Evolutionary conservation across 768 basidiomycete genomes (phyloP).

Genomic region (Calvatia gigantea): DNA sequence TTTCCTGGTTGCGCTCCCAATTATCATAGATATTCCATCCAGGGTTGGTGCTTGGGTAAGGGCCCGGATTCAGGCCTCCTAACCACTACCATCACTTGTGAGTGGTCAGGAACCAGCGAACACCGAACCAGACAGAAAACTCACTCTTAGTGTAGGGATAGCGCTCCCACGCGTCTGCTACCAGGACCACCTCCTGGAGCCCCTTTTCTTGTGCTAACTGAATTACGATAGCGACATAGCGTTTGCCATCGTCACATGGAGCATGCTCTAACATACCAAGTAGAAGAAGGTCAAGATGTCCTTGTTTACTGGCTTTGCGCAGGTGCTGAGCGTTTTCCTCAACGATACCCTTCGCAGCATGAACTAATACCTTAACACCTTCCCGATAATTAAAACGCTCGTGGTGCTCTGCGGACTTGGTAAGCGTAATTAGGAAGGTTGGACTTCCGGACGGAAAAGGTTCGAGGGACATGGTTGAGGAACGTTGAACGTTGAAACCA

Average conservation of each 20-base stretch:
- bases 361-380: neutral
- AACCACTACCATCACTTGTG: neutral
- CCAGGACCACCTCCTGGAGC: conserved; percentile 9
- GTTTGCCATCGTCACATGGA: conserved; percentile 13
- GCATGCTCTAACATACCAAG: conserved; percentile 18
- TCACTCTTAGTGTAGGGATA: conserved; percentile 17
- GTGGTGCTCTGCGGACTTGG: neutral
- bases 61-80: neutral
- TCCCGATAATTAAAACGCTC: neutral
- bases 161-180: conserved; percentile 20
- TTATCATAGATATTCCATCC: neutral
- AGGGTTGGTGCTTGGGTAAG: neutral
- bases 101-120: neutral
- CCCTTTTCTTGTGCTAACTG: conserved; percentile 18
- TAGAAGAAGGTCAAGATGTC: conserved; percentile 15
- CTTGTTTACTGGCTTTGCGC: neutral
- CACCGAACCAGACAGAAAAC: neutral
- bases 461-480: neutral
- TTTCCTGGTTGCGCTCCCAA: neutral
- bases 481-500: no score
- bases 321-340: neutral
- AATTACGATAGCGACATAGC: conserved; percentile 20
- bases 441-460: no score
- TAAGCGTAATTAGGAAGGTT: neutral
- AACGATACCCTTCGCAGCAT: neutral